Conservation (phyloP, 345 rosid species). For the Eucalyptus albens region DNA sequence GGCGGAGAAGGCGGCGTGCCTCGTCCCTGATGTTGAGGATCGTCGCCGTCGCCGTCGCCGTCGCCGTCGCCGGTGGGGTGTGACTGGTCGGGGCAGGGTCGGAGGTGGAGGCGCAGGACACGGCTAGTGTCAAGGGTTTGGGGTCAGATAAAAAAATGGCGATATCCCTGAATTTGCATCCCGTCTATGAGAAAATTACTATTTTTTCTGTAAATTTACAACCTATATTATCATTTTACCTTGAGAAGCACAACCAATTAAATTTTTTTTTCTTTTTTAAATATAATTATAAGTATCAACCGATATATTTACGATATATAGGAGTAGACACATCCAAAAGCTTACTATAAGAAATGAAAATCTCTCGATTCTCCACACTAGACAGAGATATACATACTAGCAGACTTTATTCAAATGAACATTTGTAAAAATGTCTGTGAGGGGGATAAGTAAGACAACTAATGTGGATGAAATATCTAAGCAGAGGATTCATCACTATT, state of each 20-base stretch:
- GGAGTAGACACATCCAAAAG: not conserved
- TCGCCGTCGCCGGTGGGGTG: not conserved
- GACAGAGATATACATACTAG: not conserved
- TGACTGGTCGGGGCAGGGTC: slow-evolving; percentile 2
- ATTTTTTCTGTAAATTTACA: too few relatives aligned
- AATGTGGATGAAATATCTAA: not conserved
- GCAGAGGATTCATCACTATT: fast-evolving
- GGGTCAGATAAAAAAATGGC: too few relatives aligned
- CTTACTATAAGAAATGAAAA: not conserved
- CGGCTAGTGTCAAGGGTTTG: not conserved
- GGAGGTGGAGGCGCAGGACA: slow-evolving; percentile 12
- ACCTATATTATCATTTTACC: too few relatives aligned
- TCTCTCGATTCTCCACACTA: not conserved
- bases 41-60: not conserved
- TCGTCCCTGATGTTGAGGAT: too few relatives aligned
- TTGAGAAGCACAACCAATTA: too few relatives aligned
- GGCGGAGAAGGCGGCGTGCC: not conserved
- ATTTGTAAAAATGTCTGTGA: not conserved
- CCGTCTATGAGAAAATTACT: not conserved
- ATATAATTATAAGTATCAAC: too few relatives aligned
- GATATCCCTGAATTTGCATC: not conserved
- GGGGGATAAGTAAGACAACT: not conserved
- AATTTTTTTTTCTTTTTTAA: too few relatives aligned
- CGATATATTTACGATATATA: not conserved
- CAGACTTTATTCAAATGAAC: fast-evolving